Base-by-base conservation (phyloP, 2,329 filamentous ascomycete genomes). In the Trichoderma sp. region DNA sequence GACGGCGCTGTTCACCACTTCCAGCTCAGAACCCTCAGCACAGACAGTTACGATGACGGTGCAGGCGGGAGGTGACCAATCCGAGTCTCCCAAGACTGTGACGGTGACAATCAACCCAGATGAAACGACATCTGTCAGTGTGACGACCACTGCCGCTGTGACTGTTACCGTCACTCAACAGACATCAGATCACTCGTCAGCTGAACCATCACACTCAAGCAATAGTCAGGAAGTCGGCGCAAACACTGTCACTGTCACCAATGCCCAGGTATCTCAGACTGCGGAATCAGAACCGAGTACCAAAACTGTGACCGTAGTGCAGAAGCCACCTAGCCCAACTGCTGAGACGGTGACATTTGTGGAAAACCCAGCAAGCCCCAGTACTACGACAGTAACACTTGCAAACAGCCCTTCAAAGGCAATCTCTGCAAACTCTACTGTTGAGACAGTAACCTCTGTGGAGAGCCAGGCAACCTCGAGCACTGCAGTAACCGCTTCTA, bases 11-110 rank as follows among this genome's bases (percentile, higher is more conserved):
- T 16, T 50, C 16, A 62, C 64, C 41, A n/a, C 33, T 12, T 1
- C 35, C 14, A 59, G 16, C 14, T 4, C 59, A 11, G 59, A 56
- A 8, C 16, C 29, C 18, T 56, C 33, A 3, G 33, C n/a, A 8
- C 6, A 41, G 29, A 63, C 59, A 12, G 45, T 80, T 60, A 81
- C 78, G 31, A 79, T 80, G 75, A 80, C 79, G 4, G 72, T 81
- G 31, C 78, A 80, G 9, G 77, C 78, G 38, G 78, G 24, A 24
- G 72, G 71, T 11, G 27, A 35, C 4, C 56, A 71, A 4, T 21
- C 65, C 7, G 35, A 73, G 16, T 50, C 64, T 5, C 76, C 77
- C 29, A 75, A 76, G 77, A 79, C 79, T 1, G 75, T 79, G 33
- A 77, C 76, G 27, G 63, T 79, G 16, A 76, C 76, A 9, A 18